Evolutionary conservation across 768 basidiomycete species (phyloP).

Genomic region (Coprinopsis marcescibilis): DNA sequence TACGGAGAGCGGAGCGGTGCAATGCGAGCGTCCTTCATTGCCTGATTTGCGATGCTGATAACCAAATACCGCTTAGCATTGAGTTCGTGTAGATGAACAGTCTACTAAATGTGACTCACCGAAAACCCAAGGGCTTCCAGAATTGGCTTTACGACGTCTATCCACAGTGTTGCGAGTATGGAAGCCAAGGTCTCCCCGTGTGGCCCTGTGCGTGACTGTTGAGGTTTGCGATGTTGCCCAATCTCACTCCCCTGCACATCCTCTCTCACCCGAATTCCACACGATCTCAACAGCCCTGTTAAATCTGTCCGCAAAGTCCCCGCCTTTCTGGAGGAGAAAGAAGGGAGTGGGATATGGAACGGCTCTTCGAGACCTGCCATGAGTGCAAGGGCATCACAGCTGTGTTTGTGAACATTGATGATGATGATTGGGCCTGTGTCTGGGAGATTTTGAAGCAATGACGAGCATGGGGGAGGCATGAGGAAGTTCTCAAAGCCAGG

Average conservation of each 20-base stretch:
- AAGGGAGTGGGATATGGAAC: conserved; percentile 16
- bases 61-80: too few relatives aligned
- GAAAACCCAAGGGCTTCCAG: conserved; percentile 4
- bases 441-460: conserved; percentile 6
- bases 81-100: neutral
- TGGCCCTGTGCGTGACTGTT: neutral
- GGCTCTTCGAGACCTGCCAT: conserved; percentile 10
- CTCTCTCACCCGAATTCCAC: neutral
- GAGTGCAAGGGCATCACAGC: conserved; percentile 20
- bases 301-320: neutral
- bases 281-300: neutral
- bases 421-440: conserved; percentile 1
- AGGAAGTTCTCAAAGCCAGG: conserved; percentile 16
- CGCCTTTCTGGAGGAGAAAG: conserved; percentile 11
- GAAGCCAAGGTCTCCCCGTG: neutral
- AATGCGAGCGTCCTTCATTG: too few relatives aligned
- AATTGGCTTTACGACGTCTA: conserved; percentile 6
- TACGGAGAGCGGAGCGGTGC: too few relatives aligned
- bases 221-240: too few relatives aligned
- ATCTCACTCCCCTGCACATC: too few relatives aligned
- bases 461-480: conserved; percentile 2
- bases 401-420: conserved; percentile 10
- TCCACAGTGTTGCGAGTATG: neutral
- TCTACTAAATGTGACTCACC: neutral
- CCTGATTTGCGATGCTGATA: too few relatives aligned